Base-by-base conservation (phyloP, 768 basidiomycete species). In the Tylopilus cervinicoccineus region DNA sequence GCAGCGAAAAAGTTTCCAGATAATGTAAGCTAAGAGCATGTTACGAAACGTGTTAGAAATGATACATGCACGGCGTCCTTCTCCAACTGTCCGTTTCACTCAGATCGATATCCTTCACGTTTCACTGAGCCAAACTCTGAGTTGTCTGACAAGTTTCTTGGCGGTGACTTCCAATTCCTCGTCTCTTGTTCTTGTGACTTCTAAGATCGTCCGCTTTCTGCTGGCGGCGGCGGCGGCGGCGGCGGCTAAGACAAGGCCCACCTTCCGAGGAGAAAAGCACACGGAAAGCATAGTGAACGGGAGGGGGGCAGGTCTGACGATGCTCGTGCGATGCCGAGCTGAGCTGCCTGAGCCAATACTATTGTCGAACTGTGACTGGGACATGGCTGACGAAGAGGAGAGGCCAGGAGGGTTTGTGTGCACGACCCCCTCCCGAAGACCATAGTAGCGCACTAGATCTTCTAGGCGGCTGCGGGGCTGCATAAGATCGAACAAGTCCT, bases 401-500 rank as follows among this genome's bases (percentile, higher is more conserved):
- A 31, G 23, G 8, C 46, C 38, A 9, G 51, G 42, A 5, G 45
- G 27, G 26, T 48, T 48, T 22, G 43, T 42, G 24, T 56, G 53
- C 6, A 73, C 60, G 36, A 72, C 61, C 19, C 70, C 73, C 16
- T 69, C 67, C 4, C 72, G 68, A 6, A 67, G 48, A 28, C 77
- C 78, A 43, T 74, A 70, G 29, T 62, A 48, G 23, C 70, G 61
- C 12, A 90, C 73, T 31, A 92, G 74, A 62, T 92, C 89, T 65
- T 92, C 89, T n/a, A 86, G 62, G 19, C 89, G 71, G 24, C 80
- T 78, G 41, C 80, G 78, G 6, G 89, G 89, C 67, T 92, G 86
- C 55, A 72, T 76, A 45, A 86, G 76, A 53, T 86, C 85, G 61
- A 92, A 91, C 22, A 92, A 68, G 57, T 91, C 89, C 50, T 80